Evolutionary conservation across 305 asterid species (phyloP).

Genomic region (Solanum hybrid): DNA sequence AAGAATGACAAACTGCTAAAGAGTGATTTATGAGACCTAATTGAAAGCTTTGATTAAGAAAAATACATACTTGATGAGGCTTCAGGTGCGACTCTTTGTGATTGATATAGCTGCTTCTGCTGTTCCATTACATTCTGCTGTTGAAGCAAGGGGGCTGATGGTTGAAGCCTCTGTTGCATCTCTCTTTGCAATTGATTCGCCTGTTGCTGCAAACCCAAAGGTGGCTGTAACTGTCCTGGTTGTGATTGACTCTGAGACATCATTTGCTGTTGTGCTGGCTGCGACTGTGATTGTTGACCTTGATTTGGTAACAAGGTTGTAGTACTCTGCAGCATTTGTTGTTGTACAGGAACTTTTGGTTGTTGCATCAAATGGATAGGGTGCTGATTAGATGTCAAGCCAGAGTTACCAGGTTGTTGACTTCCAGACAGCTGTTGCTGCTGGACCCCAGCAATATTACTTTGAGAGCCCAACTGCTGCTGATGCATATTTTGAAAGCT

Average conservation of each 20-base stretch:
- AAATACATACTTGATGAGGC: slow-evolving; percentile 56
- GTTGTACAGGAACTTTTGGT: slow-evolving; percentile 60
- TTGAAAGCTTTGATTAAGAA: slow-evolving; percentile 3
- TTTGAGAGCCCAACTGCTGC: slow-evolving; percentile 57
- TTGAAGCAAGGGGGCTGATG: slow-evolving; percentile 74
- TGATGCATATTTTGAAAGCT: slow-evolving; percentile 57
- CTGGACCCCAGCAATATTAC: slow-evolving; percentile 60
- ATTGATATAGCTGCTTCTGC: slow-evolving; percentile 68
- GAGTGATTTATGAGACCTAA: neutral
- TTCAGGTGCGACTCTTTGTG: slow-evolving; percentile 67
- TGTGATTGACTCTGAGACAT: slow-evolving; percentile 83
- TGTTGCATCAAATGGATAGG: slow-evolving; percentile 63
- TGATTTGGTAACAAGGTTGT: slow-evolving; percentile 55
- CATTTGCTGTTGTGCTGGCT: slow-evolving; percentile 73
- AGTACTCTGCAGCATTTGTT: slow-evolving; percentile 66
- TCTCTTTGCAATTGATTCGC: slow-evolving; percentile 55
- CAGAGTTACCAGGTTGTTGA: slow-evolving; percentile 50
- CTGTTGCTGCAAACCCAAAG: slow-evolving; percentile 60
- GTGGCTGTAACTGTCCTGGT: slow-evolving; percentile 69
- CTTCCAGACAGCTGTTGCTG: slow-evolving; percentile 77
- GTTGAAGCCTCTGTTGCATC: slow-evolving; percentile 71
- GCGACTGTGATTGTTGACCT: slow-evolving; percentile 42
- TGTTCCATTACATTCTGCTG: slow-evolving; percentile 66
- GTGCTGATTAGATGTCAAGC: slow-evolving; percentile 57
- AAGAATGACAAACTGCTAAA: neutral